These are phyloP conservation scores for Amoebophrya sp. DNA, from an alignment of 169 alveolate genomes.

Conservation along the genomic window DNA sequence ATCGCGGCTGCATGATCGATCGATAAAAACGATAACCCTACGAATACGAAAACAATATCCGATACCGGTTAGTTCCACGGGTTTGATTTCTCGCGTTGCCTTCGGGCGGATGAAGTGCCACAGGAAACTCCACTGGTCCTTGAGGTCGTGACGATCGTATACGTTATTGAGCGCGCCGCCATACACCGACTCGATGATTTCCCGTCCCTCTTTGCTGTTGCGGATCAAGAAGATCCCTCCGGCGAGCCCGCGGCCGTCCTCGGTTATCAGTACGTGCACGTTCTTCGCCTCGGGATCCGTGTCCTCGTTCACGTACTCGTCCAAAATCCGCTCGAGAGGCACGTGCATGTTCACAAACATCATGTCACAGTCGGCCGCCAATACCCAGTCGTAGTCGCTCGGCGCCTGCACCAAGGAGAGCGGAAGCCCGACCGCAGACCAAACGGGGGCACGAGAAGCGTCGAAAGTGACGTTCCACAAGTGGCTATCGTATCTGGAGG, in stretches of 20 bases:
- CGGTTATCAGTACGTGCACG: not conserved
- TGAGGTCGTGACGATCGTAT: not conserved
- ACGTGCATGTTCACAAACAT: constrained; percentile 8
- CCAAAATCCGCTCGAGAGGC: not conserved
- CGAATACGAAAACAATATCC: too few relatives aligned
- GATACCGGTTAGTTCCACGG: too few relatives aligned
- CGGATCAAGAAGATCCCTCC: constrained; percentile 8
- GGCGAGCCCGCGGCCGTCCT: constrained; percentile 11
- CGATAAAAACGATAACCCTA: too few relatives aligned
- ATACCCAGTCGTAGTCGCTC: not conserved
- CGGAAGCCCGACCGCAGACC: constrained; percentile 13
- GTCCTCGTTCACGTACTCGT: not conserved
- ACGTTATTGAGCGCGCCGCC: not conserved
- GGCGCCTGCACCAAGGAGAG: not conserved
- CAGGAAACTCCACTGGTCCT: constrained; percentile 7
- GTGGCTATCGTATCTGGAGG: not conserved
- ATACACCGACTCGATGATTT: not conserved
- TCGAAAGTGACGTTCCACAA: not conserved
- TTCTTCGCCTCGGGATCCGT: not conserved
- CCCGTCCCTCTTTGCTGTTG: not conserved
- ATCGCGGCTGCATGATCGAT: too few relatives aligned
- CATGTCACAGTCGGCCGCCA: constrained; percentile 5
- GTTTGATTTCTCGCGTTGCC: not conserved
- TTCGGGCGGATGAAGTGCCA: constrained; percentile 6
- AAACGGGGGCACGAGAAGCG: not conserved